phyloP scores from a whole-genome alignment of 345 rosid genomes.

The Salix dunnii region DNA sequence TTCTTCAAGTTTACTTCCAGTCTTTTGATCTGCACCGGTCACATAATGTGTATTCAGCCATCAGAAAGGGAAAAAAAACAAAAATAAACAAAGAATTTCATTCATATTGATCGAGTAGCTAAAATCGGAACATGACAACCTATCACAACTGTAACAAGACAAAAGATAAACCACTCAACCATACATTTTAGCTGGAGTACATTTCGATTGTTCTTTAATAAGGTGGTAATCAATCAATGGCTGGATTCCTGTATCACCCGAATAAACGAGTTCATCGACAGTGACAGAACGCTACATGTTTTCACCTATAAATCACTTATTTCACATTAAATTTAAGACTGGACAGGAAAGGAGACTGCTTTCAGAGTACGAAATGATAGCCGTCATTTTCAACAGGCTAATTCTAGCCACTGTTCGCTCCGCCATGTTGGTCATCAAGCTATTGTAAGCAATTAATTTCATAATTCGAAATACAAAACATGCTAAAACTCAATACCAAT shows the following conservation, averaged over 20 bases:
- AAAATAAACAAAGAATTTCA: background rate
- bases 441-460: too few relatives aligned
- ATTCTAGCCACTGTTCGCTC: too few relatives aligned
- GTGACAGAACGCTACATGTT: background rate
- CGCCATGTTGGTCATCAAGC: too few relatives aligned
- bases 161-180: background rate
- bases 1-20: conserved; percentile 14
- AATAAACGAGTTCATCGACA: background rate
- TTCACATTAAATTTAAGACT: background rate
- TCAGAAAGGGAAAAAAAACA: background rate
- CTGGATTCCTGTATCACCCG: background rate
- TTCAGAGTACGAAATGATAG: too few relatives aligned
- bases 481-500: too few relatives aligned
- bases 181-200: background rate
- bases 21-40: conserved; percentile 29
- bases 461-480: too few relatives aligned
- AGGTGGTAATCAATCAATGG: background rate
- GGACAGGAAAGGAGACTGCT: too few relatives aligned
- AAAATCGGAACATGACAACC: too few relatives aligned
- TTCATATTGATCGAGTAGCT: too few relatives aligned
- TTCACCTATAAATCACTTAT: background rate
- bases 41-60: too few relatives aligned
- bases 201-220: too few relatives aligned
- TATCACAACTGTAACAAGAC: background rate
- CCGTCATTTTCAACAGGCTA: too few relatives aligned